Evolutionary conservation across 2,329 filamentous ascomycete species (phyloP), one percentile per base, ranked within the genome.

Genomic region (Escovopsis sp.): DNA sequence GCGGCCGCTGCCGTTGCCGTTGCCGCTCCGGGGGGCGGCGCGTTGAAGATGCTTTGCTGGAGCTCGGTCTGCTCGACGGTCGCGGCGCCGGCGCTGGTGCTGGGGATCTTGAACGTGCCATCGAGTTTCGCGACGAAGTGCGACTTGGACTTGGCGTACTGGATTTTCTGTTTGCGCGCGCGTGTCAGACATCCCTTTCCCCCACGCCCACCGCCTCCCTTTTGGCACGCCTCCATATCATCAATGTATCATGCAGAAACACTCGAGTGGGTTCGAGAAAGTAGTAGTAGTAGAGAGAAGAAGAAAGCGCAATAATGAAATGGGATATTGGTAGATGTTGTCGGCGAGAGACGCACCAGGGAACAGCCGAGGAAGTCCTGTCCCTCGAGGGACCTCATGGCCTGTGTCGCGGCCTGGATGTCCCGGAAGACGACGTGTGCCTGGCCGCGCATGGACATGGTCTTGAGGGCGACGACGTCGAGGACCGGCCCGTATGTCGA

Each of bases 391-490:
- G 85, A 79, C 50, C 89, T 73, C 85, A 98, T 85, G 2, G 91
- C 91, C 58, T 94, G 86, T 23, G 88, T 94, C 41, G 87, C 86
- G n/a, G 85, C 79, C 51, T 94, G 83, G 32, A 89, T 70, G 59
- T 98, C 89, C 45, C 85, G 77, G 60, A 87, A 96, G 12, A 91
- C 83, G 47, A 98, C 69, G 56, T 96, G 91, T 47, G 91, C 91
- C 64, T 98, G 91, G 3, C 91, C 91, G 40, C 91, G 82, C 88
- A 96, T 95, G 65, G 86, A 86, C 60, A 72, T 72, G 1, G 85
- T 94, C 66, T 87, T 93, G 53, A 95, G 70, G 28, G 85, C 85
- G 39, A 95, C 83, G 18, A 98, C 77, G 59, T 98, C 91, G 45
- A 98, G 75, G 12, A 98, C 83, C 1, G 86, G 79, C 35, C 91